phyloP scores from a whole-genome alignment of 768 basidiomycete species.

The Asterophora lycoperdoides region DNA sequence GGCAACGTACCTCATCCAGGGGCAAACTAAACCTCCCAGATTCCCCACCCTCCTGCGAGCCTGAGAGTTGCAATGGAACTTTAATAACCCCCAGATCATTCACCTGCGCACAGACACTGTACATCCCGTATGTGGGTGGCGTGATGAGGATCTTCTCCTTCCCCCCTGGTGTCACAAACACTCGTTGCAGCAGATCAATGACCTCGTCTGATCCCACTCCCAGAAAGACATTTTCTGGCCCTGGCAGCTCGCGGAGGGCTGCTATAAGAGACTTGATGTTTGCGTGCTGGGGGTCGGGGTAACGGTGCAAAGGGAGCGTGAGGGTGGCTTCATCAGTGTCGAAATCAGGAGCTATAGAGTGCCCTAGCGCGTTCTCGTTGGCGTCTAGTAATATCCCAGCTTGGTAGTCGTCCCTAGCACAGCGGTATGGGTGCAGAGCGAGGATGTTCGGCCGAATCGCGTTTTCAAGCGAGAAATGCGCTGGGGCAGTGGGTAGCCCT shows the following conservation, averaged over 20 bases:
- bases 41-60: constrained; percentile 62
- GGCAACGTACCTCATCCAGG: constrained; percentile 60
- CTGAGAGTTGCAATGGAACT: constrained; percentile 62
- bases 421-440: constrained; percentile 86
- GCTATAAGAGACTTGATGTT: constrained; percentile 76
- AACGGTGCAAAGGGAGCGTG: constrained; percentile 71
- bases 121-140: constrained; percentile 99
- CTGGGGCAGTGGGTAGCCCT: constrained; percentile 44
- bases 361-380: constrained; percentile 94
- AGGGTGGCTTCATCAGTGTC: constrained; percentile 35
- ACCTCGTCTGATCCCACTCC: constrained; percentile 98
- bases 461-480: constrained; percentile 80
- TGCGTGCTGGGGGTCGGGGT: constrained; percentile 89
- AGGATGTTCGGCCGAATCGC: constrained; percentile 95
- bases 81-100: constrained; percentile 87
- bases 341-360: constrained; percentile 54
- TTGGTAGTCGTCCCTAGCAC: constrained; percentile 94
- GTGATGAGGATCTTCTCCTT: constrained; percentile 82
- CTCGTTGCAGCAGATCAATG: constrained; percentile 89
- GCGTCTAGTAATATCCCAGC: constrained; percentile 92
- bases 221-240: constrained; percentile 71
- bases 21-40: constrained; percentile 67
- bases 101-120: constrained; percentile 88
- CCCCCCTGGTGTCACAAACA: constrained; percentile 69
- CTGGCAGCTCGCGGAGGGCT: constrained; percentile 62